A percentile compares a stretch with the other conserved stretches of the same genome.
Conservation (phyloP, 2,329 filamentous ascomycete species). For the Trichoderma sp. region DNA sequence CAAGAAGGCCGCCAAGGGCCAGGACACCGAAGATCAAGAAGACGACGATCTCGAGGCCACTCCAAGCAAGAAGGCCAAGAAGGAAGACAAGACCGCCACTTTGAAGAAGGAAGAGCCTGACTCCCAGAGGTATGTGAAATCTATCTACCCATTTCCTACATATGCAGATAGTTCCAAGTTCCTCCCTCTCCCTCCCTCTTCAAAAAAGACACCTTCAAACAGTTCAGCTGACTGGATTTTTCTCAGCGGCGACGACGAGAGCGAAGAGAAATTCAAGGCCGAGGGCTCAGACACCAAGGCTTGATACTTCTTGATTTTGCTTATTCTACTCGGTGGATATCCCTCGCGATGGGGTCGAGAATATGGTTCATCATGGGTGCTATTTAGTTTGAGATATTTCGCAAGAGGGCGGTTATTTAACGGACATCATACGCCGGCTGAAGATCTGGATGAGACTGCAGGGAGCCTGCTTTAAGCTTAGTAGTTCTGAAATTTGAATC, state of each 20-base stretch:
- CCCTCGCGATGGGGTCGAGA: not conserved
- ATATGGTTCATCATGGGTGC: not conserved
- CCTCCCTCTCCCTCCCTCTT: not conserved
- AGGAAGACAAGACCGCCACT: conserved; percentile 23
- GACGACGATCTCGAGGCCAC: conserved; percentile 24
- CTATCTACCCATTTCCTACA: not conserved
- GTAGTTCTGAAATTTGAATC: not conserved
- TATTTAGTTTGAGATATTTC: not conserved
- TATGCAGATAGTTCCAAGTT: too few species aligned
- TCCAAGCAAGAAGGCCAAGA: conserved; percentile 35
- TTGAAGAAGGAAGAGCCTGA: conserved; percentile 25
- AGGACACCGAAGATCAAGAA: not conserved
- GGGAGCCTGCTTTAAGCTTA: not conserved
- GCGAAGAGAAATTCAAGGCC: not conserved
- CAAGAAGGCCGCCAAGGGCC: not conserved
- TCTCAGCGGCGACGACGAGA: not conserved
- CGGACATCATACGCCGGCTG: not conserved
- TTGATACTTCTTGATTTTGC: not conserved
- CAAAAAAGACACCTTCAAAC: not conserved
- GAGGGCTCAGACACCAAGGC: not conserved
- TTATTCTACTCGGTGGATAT: not conserved
- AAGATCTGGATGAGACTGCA: not conserved
- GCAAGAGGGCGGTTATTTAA: not conserved
- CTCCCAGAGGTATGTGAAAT: not conserved
- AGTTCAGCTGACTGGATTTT: not conserved